Evolutionary conservation across 2,329 filamentous ascomycete genomes (phyloP), one percentile per base, ranked within the genome.

Genomic region (Ophiostoma himal-ulmi): DNA sequence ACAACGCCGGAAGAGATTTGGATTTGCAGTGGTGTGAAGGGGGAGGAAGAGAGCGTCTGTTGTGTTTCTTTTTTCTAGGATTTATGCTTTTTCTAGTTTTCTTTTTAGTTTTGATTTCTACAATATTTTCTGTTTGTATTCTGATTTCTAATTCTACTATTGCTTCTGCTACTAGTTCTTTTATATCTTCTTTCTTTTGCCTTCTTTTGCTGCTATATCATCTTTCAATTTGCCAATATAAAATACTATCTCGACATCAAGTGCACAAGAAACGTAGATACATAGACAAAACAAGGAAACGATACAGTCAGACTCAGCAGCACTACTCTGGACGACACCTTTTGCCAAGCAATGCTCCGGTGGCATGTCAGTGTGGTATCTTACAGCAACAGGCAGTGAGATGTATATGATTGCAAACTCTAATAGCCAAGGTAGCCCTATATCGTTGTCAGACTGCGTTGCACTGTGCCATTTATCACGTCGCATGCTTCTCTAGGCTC

Each of bases 331-430:
- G 6, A 7, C 30, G 30, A 30, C 30, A 30, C 30, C 0, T 30
- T 30, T 30, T 48, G 22, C 6, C 52, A 57, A 57, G 52, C 44
- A 20, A 48, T 48, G 44, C 11, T 48, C 13, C 13, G 44, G n/a
- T 57, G 52, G n/a, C 52, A 57, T 57, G 52, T 26, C 44, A 48
- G 44, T 48, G 44, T 48, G 44, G 44, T 48, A 48, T 48, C 44
- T 48, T 7, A 48, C 44, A 20, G 41, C 44, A 8, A 10, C 44
- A 48, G 26, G 11, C 52, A 57, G 52, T 57, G 52, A 57, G 52
- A 26, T 22, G 52, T 57, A 13, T 22, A 22, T 57, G 13, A 57
- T 26, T 14, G 52, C 52, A 57, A 17, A 8, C 8, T 26, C 10
- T 39, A 39, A 10, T 10, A 39, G 37, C 37, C 11, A 39, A 10